Evolutionary conservation across 2,329 filamentous ascomycete genomes (phyloP).

Genomic region (Amphichorda felina): DNA sequence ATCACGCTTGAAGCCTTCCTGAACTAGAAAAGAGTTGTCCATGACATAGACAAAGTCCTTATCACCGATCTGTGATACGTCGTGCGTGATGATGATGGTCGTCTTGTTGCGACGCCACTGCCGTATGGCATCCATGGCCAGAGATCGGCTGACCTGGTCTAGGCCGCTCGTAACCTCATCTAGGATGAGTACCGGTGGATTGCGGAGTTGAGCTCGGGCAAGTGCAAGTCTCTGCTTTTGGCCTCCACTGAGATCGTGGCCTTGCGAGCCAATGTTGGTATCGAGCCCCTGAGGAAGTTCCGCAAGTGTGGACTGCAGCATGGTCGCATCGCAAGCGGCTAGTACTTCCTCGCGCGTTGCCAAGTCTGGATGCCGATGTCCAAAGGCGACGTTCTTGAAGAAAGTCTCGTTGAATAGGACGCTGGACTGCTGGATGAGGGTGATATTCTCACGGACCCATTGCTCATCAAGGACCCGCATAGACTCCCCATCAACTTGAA

Average conservation of each 20-base stretch:
- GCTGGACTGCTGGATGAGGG: conserved; percentile 72
- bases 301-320: conserved; percentile 56
- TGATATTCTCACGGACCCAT: conserved; percentile 71
- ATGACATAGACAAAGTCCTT: conserved; percentile 74
- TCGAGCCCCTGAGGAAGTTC: conserved; percentile 58
- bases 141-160: conserved; percentile 56
- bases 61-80: conserved; percentile 61
- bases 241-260: conserved; percentile 66
- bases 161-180: conserved; percentile 84
- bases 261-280: conserved; percentile 60
- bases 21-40: conserved; percentile 54
- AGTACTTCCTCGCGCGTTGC: conserved; percentile 44
- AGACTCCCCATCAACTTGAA: conserved; percentile 55
- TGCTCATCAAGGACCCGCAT: conserved; percentile 48
- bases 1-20: conserved; percentile 52
- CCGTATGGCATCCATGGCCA: conserved; percentile 65
- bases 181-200: conserved; percentile 71
- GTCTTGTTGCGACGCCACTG: conserved; percentile 71
- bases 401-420: conserved; percentile 74
- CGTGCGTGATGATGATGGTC: conserved; percentile 88
- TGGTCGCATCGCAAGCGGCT: conserved; percentile 51
- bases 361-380: conserved; percentile 34
- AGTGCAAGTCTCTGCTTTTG: conserved; percentile 75
- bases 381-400: conserved; percentile 66
- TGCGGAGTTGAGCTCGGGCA: conserved; percentile 63